A percentile compares a stretch with the other conserved stretches of the same genome.
These are phyloP conservation scores for Leptosphaerulina australis DNA, from an alignment of 2,329 filamentous ascomycete species.

Conservation along the genomic window DNA sequence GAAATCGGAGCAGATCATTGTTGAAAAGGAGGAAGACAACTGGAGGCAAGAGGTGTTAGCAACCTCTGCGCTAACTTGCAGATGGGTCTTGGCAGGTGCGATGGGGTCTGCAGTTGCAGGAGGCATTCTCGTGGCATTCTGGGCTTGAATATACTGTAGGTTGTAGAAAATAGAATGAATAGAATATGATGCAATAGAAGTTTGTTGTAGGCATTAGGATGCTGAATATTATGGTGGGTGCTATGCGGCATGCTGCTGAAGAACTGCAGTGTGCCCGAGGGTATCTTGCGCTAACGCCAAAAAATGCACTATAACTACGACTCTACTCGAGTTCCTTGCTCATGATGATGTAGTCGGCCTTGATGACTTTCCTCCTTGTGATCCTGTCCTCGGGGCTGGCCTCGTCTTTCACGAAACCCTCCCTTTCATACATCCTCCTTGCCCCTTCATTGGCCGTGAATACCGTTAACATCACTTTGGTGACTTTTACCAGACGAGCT, in stretches of 20 bases:
- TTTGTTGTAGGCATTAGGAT: not conserved
- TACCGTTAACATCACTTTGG: conserved; percentile 76
- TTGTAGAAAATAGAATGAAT: not conserved
- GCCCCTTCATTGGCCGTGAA: conserved; percentile 67
- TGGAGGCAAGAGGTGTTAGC: not conserved
- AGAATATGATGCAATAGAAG: not conserved
- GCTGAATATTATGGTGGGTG: not conserved
- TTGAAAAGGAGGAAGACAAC: not conserved
- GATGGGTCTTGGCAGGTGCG: not conserved
- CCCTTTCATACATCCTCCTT: conserved; percentile 64
- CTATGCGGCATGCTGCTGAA: not conserved
- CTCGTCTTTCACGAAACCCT: conserved; percentile 63
- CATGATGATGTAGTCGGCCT: conserved; percentile 39
- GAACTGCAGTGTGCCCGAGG: not conserved
- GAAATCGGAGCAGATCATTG: not conserved
- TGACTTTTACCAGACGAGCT: conserved; percentile 61
- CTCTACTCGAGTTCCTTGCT: conserved; percentile 22
- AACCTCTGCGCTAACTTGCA: not conserved
- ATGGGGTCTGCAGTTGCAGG: not conserved
- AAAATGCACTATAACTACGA: conserved; percentile 1
- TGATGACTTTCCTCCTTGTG: conserved; percentile 28
- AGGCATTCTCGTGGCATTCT: not conserved
- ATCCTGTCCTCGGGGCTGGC: conserved; percentile 57
- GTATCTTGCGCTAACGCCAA: conserved; percentile 8
- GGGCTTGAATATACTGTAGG: not conserved